Evolutionary conservation across 192 early-diverging fungal species (phyloP).

Genomic region (Jimgerdemannia lactiflua): DNA sequence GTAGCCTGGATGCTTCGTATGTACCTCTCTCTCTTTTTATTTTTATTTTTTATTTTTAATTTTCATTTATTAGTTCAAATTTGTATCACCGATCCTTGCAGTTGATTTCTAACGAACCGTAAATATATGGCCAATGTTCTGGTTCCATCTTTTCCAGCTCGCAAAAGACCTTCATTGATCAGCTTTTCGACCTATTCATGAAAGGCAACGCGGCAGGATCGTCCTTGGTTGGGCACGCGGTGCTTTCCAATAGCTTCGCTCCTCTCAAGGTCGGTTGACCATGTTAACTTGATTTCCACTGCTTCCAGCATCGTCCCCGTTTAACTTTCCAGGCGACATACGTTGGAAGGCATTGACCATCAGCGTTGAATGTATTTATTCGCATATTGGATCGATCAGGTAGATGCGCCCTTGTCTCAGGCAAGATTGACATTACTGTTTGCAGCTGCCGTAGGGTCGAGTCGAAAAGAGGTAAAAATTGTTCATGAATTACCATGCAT

Average conservation of each 20-base stretch:
- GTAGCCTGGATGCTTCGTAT: conserved; percentile 43
- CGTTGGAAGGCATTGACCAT: no score
- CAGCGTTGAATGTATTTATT: no score
- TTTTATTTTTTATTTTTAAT: not conserved
- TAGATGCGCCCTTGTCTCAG: conserved; percentile 13
- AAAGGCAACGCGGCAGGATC: conserved; percentile 30
- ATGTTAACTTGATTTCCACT: not conserved
- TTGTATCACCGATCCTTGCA: no score
- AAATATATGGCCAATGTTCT: not conserved
- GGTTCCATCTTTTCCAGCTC: conserved; percentile 16
- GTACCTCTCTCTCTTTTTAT: not conserved
- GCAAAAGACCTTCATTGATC: conserved; percentile 38
- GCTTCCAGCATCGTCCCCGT: not conserved
- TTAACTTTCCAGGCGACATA: no score
- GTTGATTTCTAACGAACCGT: no score
- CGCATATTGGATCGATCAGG: not conserved
- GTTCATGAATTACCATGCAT: not conserved
- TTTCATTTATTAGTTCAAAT: not conserved
- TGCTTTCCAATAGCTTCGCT: not conserved
- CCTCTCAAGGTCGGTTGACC: conserved; percentile 6
- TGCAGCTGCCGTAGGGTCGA: conserved; percentile 15
- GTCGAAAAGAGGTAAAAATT: conserved; percentile 19
- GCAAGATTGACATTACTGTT: conserved; percentile 16
- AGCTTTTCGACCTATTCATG: conserved; percentile 42
- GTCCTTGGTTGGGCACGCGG: conserved; percentile 1